These are phyloP conservation scores for Theobroma grandiflorum DNA, from an alignment of 441 rosid genomes.

Conservation along the genomic window DNA sequence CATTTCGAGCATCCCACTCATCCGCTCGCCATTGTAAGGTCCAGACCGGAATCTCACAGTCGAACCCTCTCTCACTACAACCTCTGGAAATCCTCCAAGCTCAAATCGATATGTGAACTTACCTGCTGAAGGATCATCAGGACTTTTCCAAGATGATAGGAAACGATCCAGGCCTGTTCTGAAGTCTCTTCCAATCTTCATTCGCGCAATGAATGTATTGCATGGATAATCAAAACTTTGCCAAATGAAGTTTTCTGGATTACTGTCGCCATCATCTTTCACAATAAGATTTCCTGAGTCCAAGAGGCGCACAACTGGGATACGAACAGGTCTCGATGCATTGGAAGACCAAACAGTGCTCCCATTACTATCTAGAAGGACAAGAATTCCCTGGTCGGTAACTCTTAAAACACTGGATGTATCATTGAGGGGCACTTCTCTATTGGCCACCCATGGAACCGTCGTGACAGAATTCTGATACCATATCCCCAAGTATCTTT, in stretches of 20 bases:
- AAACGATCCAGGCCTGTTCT: constrained; percentile 24
- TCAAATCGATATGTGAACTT: constrained; percentile 17
- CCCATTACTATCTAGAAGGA: constrained; percentile 41
- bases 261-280: constrained; percentile 29
- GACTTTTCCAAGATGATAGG: constrained; percentile 40
- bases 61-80: background rate
- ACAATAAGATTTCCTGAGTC: constrained; percentile 68
- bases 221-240: constrained; percentile 44
- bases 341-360: constrained; percentile 61
- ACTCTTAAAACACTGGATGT: constrained; percentile 48
- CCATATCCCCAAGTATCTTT: constrained; percentile 69
- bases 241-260: constrained; percentile 28
- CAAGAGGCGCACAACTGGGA: constrained; percentile 47
- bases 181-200: constrained; percentile 45
- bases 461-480: constrained; percentile 41
- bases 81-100: constrained; percentile 33
- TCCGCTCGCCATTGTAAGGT: constrained; percentile 37
- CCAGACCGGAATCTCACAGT: background rate
- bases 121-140: constrained; percentile 40
- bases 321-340: constrained; percentile 31
- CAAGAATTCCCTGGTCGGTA: constrained; percentile 51
- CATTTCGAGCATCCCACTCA: constrained; percentile 21
- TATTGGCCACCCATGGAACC: constrained; percentile 69
- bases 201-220: constrained; percentile 37
- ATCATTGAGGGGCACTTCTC: constrained; percentile 58